Evolutionary conservation across 139 green algal species (phyloP), one percentile per base, ranked within the genome.

Genomic region (Picochlorum costavermella): DNA sequence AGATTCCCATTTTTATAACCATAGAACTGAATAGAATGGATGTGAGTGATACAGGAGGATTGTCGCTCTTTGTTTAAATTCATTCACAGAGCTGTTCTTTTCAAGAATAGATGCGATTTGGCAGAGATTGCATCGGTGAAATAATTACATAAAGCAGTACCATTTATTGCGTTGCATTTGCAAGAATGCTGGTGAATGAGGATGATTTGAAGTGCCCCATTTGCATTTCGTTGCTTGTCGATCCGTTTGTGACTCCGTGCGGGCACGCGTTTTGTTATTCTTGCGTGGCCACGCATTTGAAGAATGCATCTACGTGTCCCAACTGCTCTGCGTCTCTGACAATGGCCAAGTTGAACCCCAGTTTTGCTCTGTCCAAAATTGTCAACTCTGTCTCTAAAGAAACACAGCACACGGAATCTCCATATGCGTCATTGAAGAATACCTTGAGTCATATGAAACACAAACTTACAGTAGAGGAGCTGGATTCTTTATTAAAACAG

Each of bases 201-300:
- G 46, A 77, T 3, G 81, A 90, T 36, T 64, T 94, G 26, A 48
- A 67, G 3, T 95, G 88, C 53, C 79, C 86, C 2, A 84, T 95
- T 16, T 95, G 88, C 61, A 73, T 86, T 45, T 77, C 86, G 25
- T 69, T 80, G 11, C 75, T 95, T 29, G 56, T 64, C 1, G 85
- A 95, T 70, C 78, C 87, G 0, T 92, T 92, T 55, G 79, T 90
- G 4, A 95, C 88, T 0, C 66, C 70, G 3, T 95, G 88, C 57
- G 88, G 86, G 2, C 88, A 95, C 63, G 88, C 77, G 9, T 95
- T 93, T 56, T 95, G 88, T 70, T 84, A 85, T 67, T 50, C 59
- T 11, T 95, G 88, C 78, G 79, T 95, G 50, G 75, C 62, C 1
- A 84, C 68, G 11, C 83, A 91, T 63, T 71, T 95, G 23, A 57